Conservation (phyloP, 345 rosid species). For the Mallotus nudiflorus region DNA sequence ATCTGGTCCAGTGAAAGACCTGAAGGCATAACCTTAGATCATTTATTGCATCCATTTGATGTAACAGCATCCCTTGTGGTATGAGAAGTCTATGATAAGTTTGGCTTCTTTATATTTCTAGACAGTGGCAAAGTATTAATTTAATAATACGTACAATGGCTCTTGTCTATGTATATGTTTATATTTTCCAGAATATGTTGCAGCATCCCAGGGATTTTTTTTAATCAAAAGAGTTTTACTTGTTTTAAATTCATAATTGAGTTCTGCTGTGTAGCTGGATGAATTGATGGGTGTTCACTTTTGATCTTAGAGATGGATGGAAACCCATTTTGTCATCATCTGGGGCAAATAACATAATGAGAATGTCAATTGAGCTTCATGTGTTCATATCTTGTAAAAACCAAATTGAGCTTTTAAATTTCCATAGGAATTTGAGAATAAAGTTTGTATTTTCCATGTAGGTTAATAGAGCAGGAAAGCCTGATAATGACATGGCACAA, state of each 20-base stretch:
- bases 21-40: constrained; percentile 45
- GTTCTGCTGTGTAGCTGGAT: too few relatives aligned
- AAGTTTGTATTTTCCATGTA: constrained; percentile 26
- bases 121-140: neutral
- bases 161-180: neutral
- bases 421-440: neutral
- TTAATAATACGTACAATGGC: neutral
- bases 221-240: neutral
- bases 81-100: constrained; percentile 22
- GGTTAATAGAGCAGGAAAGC: constrained; percentile 79
- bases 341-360: neutral
- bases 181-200: neutral
- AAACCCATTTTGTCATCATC: neutral
- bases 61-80: constrained; percentile 66
- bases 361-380: neutral
- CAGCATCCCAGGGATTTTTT: neutral
- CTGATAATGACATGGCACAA: constrained; percentile 68
- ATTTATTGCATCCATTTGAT: constrained; percentile 60
- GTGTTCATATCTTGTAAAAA: neutral
- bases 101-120: neutral
- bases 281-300: neutral
- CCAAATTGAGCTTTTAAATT: neutral
- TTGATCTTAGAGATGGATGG: neutral
- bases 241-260: too few relatives aligned
- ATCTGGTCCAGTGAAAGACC: constrained; percentile 37